phyloP scores from a whole-genome alignment of 2,329 filamentous ascomycete species.

The Ramularia endophylla region DNA sequence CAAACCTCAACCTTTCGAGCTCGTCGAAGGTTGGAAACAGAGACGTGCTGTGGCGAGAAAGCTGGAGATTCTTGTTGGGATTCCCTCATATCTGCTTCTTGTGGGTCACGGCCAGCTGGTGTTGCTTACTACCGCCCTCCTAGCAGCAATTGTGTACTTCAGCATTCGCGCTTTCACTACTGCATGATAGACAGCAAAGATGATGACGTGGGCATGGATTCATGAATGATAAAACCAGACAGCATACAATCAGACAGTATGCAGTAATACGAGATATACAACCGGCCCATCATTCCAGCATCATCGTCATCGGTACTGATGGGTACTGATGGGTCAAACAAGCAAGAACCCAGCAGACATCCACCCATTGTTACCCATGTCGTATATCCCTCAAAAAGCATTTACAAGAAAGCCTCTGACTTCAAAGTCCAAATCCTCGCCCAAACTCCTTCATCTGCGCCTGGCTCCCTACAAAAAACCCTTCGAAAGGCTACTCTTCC shows the following conservation, averaged over 20 bases:
- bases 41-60: conserved; percentile 49
- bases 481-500: conserved; percentile 43
- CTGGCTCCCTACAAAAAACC: conserved; percentile 43
- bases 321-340: no score
- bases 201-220: no score
- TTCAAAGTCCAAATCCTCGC: conserved; percentile 14
- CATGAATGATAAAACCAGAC: no score
- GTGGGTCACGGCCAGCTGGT: conserved; percentile 43
- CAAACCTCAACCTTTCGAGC: conserved; percentile 48
- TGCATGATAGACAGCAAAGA: no score
- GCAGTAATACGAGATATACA: conserved; percentile 1
- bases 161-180: no score
- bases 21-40: conserved; percentile 53
- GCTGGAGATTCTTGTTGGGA: conserved; percentile 56
- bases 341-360: conserved; percentile 1
- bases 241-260: background rate
- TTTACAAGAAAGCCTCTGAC: conserved; percentile 20
- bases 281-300: background rate
- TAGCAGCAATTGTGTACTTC: no score
- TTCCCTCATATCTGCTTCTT: conserved; percentile 48
- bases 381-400: background rate
- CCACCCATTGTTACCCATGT: background rate
- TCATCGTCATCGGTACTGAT: no score
- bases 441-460: conserved; percentile 15
- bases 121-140: conserved; percentile 6